These are phyloP conservation scores for Incumbomyces lentus DNA, from an alignment of 2,329 filamentous ascomycete species.

Conservation along the genomic window DNA sequence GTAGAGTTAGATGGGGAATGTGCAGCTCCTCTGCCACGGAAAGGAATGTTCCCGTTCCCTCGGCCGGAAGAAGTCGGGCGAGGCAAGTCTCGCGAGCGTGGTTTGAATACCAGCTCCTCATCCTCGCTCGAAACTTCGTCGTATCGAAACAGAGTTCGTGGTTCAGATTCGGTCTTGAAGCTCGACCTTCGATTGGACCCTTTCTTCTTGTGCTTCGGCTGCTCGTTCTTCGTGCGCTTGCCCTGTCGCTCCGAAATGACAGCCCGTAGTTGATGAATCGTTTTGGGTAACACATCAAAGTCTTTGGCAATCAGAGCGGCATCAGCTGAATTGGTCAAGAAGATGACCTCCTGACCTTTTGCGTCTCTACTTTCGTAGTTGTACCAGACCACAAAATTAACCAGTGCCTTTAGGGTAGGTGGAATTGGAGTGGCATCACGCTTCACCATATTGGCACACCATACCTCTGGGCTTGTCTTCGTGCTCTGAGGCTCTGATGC, in stretches of 20 bases:
- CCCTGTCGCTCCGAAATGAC: slow-evolving; percentile 35
- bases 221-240: slow-evolving; percentile 33
- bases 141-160: slow-evolving; percentile 36
- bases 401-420: slow-evolving; percentile 30
- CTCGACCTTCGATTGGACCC: slow-evolving; percentile 7
- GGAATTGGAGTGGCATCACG: slow-evolving; percentile 26
- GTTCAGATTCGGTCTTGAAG: slow-evolving; percentile 21
- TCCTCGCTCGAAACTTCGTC: slow-evolving; percentile 38
- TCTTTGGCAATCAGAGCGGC: slow-evolving; percentile 35
- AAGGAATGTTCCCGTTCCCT: slow-evolving; percentile 10
- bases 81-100: slow-evolving; percentile 15
- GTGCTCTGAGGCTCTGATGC: slow-evolving; percentile 33
- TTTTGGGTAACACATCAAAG: slow-evolving; percentile 38
- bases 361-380: slow-evolving; percentile 26
- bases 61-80: slow-evolving; percentile 8
- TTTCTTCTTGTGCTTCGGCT: slow-evolving; percentile 34
- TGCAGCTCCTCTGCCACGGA: slow-evolving; percentile 15
- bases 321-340: slow-evolving; percentile 36
- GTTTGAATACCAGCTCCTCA: slow-evolving; percentile 36
- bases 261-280: slow-evolving; percentile 38
- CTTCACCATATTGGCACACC: slow-evolving; percentile 14
- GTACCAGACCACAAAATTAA: slow-evolving; percentile 37
- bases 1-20: slow-evolving; percentile 8
- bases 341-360: slow-evolving; percentile 28
- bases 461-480: slow-evolving; percentile 35